Conservation (phyloP, 2,329 filamentous ascomycete species). For the Beauveria sp. region DNA sequence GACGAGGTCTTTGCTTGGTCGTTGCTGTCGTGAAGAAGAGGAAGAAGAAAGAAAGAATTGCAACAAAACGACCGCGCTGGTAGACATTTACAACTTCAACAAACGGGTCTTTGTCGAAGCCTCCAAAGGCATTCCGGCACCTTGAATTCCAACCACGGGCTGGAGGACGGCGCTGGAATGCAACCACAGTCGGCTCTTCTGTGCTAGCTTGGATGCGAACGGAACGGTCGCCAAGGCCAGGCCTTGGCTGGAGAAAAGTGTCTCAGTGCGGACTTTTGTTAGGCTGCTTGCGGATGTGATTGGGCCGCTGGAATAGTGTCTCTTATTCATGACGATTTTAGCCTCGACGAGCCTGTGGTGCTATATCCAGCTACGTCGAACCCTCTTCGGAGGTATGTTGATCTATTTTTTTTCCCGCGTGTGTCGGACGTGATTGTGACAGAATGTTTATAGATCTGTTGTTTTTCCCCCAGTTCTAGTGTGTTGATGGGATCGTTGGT, state of each 20-base stretch:
- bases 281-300: neutral
- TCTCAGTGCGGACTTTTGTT: neutral
- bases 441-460: neutral
- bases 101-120: neutral
- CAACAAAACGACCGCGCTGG: neutral
- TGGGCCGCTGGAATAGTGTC: constrained; percentile 1
- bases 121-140: neutral
- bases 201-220: neutral
- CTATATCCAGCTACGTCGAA: neutral
- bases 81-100: constrained; percentile 1
- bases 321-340: neutral
- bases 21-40: neutral
- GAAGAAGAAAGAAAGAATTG: neutral
- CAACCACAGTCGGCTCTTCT: neutral
- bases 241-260: neutral
- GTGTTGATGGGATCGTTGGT: neutral
- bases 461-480: neutral
- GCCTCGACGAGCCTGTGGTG: neutral
- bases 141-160: constrained; percentile 9
- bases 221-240: neutral
- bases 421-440: neutral
- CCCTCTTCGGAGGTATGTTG: neutral
- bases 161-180: constrained; percentile 8
- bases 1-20: neutral
- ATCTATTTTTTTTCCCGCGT: neutral